phyloP scores from a whole-genome alignment of 2,329 filamentous ascomycete species.

The Myriosclerotinia curreyana region DNA sequence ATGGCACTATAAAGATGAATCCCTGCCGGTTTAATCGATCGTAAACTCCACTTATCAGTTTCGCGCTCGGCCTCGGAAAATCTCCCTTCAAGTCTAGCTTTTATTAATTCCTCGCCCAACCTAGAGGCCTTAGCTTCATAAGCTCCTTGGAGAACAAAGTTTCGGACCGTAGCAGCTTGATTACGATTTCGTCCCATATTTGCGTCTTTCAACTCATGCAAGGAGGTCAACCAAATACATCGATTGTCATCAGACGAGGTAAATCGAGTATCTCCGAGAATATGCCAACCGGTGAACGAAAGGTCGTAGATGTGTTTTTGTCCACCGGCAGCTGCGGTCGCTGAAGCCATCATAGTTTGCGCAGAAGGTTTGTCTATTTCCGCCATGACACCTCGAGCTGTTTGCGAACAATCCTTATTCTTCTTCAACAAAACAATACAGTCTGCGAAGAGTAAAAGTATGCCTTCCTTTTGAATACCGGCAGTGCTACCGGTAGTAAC shows the following conservation, averaged over 20 bases:
- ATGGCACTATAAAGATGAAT: constrained; percentile 63
- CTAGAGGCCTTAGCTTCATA: constrained; percentile 76
- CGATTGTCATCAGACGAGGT: constrained; percentile 66
- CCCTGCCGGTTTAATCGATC: constrained; percentile 62
- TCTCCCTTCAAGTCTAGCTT: constrained; percentile 79
- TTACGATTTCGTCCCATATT: constrained; percentile 49
- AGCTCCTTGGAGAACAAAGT: constrained; percentile 68
- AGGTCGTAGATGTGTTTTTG: constrained; percentile 63
- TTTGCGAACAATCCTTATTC: constrained; percentile 57
- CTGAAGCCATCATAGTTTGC: constrained; percentile 58
- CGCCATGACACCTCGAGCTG: constrained; percentile 73
- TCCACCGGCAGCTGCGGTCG: constrained; percentile 61
- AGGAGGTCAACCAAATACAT: constrained; percentile 65
- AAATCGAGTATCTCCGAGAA: constrained; percentile 67
- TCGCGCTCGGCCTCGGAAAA: constrained; percentile 84
- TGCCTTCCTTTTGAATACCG: constrained; percentile 52
- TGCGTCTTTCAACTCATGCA: constrained; percentile 56
- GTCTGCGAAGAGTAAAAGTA: constrained; percentile 83
- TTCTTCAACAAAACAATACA: constrained; percentile 76
- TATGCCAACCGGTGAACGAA: constrained; percentile 70
- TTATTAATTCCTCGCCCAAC: constrained; percentile 80
- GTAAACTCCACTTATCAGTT: constrained; percentile 73
- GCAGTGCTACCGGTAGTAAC: constrained; percentile 17
- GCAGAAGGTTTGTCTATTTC: constrained; percentile 80
- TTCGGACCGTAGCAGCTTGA: constrained; percentile 57